Base-by-base conservation (phyloP, 2,329 filamentous ascomycete genomes). In the Colletotrichum chlorophyti region DNA sequence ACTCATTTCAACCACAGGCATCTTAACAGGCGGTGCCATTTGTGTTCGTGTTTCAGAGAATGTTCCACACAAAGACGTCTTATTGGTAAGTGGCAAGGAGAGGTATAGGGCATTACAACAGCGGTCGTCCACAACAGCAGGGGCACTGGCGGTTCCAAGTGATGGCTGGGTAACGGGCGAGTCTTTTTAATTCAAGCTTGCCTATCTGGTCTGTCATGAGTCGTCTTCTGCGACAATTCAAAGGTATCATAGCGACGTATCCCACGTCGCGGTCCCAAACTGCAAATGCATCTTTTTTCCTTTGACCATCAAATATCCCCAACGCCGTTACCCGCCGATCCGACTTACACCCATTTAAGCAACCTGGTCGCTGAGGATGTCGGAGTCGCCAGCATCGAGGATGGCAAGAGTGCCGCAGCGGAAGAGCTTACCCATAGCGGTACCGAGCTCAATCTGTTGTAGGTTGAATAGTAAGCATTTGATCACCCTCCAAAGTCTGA, bases 361-460 rank as follows among this genome's bases (percentile, higher is more conserved):
- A 74, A 82, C 78, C 77, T 88, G 87, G 79, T 91, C 88, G 80
- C 83, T 89, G 71, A 99, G 87, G 80, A 99, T 99, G 81, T 99
- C 95, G 69, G 92, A 97, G 88, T 98, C 91, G 88, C 94, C 95
- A 76, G 93, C 93, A 81, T 99, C 95, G 68, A 98, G 83, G 76
- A 98, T 90, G 71, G 93, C 89, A 91, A 99, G 96, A 80, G 93
- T 97, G 69, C 91, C 94, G 88, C 91, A 96, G 71, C 93, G 88
- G 90, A 96, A 99, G 76, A 99, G 90, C 86, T 98, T 98, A 85
- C 95, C 95, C 83, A 93, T 97, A 70, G 93, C 93, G 75, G 93
- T 98, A 74, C 95, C 95, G 68, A 99, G 87, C 84, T 98, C 95
- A 76, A 98, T 97, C 93, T 98, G 78, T 78, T 74, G 60, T 58